Conservation (phyloP, 2,329 filamentous ascomycete genomes). For the Aspergillus sp. region DNA sequence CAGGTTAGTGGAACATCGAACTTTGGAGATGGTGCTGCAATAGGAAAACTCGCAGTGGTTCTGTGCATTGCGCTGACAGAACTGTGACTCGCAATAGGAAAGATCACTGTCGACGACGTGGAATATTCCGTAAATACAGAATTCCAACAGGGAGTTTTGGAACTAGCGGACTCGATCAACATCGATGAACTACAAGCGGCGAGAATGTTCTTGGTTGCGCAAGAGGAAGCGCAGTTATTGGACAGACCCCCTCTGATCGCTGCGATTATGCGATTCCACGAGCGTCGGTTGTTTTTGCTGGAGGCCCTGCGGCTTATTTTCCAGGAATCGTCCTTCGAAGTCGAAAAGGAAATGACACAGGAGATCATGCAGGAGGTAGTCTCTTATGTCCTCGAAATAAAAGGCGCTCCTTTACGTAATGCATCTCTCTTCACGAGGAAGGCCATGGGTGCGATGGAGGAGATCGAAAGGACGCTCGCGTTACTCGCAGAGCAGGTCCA, state of each 20-base stretch:
- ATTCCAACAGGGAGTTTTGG: conserved; percentile 73
- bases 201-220: conserved; percentile 63
- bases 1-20: conserved; percentile 43
- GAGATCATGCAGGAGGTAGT: conserved; percentile 50
- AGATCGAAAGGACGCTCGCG: conserved; percentile 68
- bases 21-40: too few species aligned
- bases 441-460: conserved; percentile 67
- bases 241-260: conserved; percentile 68
- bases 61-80: conserved; percentile 11
- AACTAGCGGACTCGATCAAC: conserved; percentile 79
- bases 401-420: conserved; percentile 39
- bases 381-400: conserved; percentile 51
- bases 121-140: conserved; percentile 77
- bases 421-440: conserved; percentile 60
- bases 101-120: conserved; percentile 61
- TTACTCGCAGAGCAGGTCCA: conserved; percentile 67
- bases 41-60: background rate
- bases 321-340: conserved; percentile 53
- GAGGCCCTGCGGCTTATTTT: conserved; percentile 76
- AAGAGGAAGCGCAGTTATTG: conserved; percentile 58
- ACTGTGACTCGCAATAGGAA: conserved; percentile 47
- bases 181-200: conserved; percentile 84
- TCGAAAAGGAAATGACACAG: conserved; percentile 49
- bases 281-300: conserved; percentile 71
- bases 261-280: conserved; percentile 80